phyloP scores from a whole-genome alignment of 768 basidiomycete genomes.

The Lepiota subincarnata region DNA sequence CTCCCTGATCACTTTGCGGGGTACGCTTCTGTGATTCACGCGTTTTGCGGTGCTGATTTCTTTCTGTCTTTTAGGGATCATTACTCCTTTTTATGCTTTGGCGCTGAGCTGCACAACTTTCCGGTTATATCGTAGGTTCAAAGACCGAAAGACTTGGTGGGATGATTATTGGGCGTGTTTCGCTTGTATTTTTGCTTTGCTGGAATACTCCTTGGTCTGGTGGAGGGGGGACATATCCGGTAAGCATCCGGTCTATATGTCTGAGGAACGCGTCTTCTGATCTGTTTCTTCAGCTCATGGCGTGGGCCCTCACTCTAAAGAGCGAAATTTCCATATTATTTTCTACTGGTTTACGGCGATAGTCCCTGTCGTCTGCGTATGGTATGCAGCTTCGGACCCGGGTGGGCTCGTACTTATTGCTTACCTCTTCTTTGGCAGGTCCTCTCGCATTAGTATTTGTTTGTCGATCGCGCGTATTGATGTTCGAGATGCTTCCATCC shows the following conservation, averaged over 20 bases:
- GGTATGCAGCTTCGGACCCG: not conserved
- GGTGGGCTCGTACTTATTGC: not conserved
- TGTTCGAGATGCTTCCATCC: not conserved
- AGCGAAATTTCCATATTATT: not conserved
- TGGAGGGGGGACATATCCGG: no score
- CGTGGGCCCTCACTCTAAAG: not conserved
- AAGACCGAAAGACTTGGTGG: conserved; percentile 5
- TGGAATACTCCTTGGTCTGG: not conserved
- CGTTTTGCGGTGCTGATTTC: not conserved
- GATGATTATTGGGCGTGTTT: conserved; percentile 6
- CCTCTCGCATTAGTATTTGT: conserved; percentile 8
- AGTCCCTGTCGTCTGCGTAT: not conserved
- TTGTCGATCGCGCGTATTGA: conserved; percentile 7
- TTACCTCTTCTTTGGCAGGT: not conserved
- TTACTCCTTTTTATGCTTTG: not conserved
- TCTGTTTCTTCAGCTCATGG: not conserved
- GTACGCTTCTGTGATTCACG: not conserved
- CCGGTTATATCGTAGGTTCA: not conserved
- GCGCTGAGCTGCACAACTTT: conserved; percentile 1
- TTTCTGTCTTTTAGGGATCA: not conserved
- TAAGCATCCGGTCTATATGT: no score
- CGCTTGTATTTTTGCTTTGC: not conserved
- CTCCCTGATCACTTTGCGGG: not conserved
- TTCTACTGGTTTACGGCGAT: conserved; percentile 1
- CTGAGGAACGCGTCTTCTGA: no score